These are phyloP conservation scores for Ambrosia artemisiifolia DNA, from an alignment of 129 eudicot genomes.

Conservation along the genomic window DNA sequence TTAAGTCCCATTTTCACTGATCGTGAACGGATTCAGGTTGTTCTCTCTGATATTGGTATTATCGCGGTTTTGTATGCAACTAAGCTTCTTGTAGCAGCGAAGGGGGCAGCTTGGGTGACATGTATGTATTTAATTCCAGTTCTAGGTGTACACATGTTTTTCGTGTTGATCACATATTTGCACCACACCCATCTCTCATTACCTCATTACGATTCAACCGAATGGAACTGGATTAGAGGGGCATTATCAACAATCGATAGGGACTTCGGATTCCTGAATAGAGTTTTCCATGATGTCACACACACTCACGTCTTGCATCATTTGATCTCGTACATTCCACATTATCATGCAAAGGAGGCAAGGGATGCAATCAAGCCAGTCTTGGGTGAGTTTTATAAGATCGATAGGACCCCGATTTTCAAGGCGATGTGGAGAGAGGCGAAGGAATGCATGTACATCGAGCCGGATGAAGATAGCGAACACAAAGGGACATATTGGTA, in stretches of 20 bases:
- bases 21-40: conserved; percentile 12
- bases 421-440: conserved; percentile 35
- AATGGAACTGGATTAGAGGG: conserved; percentile 22
- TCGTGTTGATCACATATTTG: conserved; percentile 15
- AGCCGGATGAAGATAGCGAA: conserved; percentile 5
- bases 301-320: conserved; percentile 31
- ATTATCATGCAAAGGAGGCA: conserved; percentile 29
- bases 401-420: conserved; percentile 19
- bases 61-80: conserved; percentile 1
- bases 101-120: conserved; percentile 17
- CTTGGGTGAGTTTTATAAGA: conserved; percentile 26
- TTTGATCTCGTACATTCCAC: conserved; percentile 30
- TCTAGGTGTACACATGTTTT: conserved; percentile 14
- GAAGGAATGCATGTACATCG: conserved; percentile 19
- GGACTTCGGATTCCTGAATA: conserved; percentile 24
- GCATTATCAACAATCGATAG: conserved; percentile 20
- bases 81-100: background rate
- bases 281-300: conserved; percentile 29
- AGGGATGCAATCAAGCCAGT: conserved; percentile 29
- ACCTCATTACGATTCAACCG: conserved; percentile 25
- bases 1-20: conserved; percentile 7
- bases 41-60: conserved; percentile 17
- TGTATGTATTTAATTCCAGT: conserved; percentile 23
- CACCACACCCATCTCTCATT: conserved; percentile 23
- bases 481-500: conserved; percentile 22